phyloP scores from a whole-genome alignment of 495 filamentous ascomycete genomes.

The Pseudoneurospora amorphoporcata region DNA sequence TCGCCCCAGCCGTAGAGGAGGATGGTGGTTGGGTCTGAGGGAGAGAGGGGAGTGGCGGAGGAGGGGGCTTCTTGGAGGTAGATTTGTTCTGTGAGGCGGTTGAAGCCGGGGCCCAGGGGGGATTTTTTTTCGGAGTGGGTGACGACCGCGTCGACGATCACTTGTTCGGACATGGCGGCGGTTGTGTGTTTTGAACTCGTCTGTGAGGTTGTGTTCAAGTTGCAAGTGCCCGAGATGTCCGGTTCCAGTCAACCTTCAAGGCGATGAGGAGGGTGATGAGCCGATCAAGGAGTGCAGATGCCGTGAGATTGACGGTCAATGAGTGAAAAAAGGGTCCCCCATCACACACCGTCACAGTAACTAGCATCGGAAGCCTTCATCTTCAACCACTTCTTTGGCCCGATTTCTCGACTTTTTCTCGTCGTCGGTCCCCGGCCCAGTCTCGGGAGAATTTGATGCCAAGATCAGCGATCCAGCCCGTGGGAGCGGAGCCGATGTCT shows the following conservation, averaged over 20 bases:
- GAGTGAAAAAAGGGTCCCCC: background rate
- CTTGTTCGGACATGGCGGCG: background rate
- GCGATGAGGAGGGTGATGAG: background rate
- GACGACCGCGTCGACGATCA: background rate
- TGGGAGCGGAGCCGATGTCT: conserved; percentile 1
- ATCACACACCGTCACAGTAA: background rate
- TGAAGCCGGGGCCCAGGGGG: conserved; percentile 21
- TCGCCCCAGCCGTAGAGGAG: conserved; percentile 48
- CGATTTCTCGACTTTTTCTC: background rate
- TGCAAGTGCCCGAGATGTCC: background rate
- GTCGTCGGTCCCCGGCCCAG: background rate
- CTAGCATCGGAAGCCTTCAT: background rate
- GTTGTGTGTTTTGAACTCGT: background rate
- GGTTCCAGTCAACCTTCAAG: background rate
- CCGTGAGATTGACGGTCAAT: background rate
- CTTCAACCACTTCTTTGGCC: background rate
- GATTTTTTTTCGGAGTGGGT: background rate
- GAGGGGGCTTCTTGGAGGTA: conserved; percentile 16
- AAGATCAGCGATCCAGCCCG: conserved; percentile 4
- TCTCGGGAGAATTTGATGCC: background rate
- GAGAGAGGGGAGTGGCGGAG: conserved; percentile 1
- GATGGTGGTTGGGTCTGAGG: conserved; percentile 27
- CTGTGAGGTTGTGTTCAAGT: background rate
- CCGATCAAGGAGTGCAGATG: background rate
- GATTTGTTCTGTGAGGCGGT: conserved; percentile 28